phyloP scores from a whole-genome alignment of 2,329 filamentous ascomycete genomes.

The Venturia effusa region DNA sequence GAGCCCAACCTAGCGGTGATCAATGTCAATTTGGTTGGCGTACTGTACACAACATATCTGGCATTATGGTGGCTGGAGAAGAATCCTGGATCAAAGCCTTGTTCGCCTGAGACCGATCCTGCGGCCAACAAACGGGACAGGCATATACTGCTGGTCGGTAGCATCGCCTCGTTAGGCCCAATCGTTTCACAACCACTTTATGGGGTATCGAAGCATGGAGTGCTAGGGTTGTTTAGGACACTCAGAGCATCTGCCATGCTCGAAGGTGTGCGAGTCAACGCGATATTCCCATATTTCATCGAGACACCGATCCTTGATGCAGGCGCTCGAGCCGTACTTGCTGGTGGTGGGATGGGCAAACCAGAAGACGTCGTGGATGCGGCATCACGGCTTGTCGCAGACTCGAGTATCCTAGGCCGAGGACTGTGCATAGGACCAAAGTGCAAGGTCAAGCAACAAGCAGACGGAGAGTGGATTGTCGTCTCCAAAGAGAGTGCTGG shows the following conservation, averaged over 20 bases:
- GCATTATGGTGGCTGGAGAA: slow-evolving; percentile 48
- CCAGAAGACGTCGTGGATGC: slow-evolving; percentile 53
- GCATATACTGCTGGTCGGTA: slow-evolving; percentile 53
- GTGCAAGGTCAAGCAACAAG: slow-evolving; percentile 35
- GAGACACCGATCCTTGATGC: slow-evolving; percentile 48
- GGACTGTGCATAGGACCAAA: slow-evolving; percentile 48
- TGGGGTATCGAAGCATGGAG: slow-evolving; percentile 52
- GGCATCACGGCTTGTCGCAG: slow-evolving; percentile 49
- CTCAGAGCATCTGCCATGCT: slow-evolving; percentile 40
- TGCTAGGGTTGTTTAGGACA: slow-evolving; percentile 53
- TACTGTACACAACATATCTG: slow-evolving; percentile 55
- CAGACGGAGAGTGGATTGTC: slow-evolving; percentile 20
- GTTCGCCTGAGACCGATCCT: slow-evolving; percentile 15
- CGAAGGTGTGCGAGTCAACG: slow-evolving; percentile 49
- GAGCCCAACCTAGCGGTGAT: slow-evolving; percentile 43
- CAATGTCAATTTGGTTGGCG: slow-evolving; percentile 53
- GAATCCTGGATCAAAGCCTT: slow-evolving; percentile 33
- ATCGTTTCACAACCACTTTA: slow-evolving; percentile 41
- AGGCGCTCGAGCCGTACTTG: slow-evolving; percentile 40
- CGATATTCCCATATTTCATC: slow-evolving; percentile 57
- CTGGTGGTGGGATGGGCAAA: slow-evolving; percentile 44
- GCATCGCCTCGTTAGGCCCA: slow-evolving; percentile 42
- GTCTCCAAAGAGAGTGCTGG: slow-evolving; percentile 19
- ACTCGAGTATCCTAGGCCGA: slow-evolving; percentile 45
- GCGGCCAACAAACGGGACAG: slow-evolving; percentile 35